These are phyloP conservation scores for Gomphus sp. DNA, from an alignment of 1,284 basidiomycete species.

Conservation along the genomic window DNA sequence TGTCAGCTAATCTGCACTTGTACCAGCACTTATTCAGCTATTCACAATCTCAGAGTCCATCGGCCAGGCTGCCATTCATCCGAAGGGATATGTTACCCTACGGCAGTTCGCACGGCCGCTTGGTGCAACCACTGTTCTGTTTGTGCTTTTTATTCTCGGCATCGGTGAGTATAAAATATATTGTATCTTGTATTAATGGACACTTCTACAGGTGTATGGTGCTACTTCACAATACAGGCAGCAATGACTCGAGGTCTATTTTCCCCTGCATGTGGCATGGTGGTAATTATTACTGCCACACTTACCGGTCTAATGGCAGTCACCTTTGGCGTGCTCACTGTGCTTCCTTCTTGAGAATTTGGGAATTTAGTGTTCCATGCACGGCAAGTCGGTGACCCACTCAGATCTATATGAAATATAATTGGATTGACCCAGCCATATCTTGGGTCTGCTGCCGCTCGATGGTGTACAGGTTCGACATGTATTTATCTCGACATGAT, in stretches of 20 bases:
- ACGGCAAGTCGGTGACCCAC: too few species aligned
- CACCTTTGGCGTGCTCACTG: conserved; percentile 41
- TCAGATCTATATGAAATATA: too few species aligned
- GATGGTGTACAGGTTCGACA: too few species aligned
- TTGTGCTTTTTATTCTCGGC: conserved; percentile 41
- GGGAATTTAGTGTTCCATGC: background rate
- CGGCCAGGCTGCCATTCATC: background rate
- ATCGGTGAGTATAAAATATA: conserved; percentile 29
- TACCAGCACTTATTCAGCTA: conserved; percentile 44
- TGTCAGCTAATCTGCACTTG: background rate
- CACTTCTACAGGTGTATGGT: conserved; percentile 30
- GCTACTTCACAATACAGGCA: conserved; percentile 49
- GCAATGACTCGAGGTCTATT: conserved; percentile 46
- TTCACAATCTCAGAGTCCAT: conserved; percentile 33
- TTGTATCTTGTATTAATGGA: background rate
- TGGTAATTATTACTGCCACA: conserved; percentile 33
- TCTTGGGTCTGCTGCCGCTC: background rate
- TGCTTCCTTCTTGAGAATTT: conserved; percentile 3
- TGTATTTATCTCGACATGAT: too few species aligned
- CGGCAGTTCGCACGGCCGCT: conserved; percentile 42
- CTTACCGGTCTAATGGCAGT: conserved; percentile 35
- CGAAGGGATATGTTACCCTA: conserved; percentile 21
- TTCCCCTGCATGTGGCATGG: conserved; percentile 41
- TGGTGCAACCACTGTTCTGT: conserved; percentile 40
- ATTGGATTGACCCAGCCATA: too few species aligned